Conservation (phyloP, 2,329 filamentous ascomycete species). For the Arthrobotrys musiformis region DNA sequence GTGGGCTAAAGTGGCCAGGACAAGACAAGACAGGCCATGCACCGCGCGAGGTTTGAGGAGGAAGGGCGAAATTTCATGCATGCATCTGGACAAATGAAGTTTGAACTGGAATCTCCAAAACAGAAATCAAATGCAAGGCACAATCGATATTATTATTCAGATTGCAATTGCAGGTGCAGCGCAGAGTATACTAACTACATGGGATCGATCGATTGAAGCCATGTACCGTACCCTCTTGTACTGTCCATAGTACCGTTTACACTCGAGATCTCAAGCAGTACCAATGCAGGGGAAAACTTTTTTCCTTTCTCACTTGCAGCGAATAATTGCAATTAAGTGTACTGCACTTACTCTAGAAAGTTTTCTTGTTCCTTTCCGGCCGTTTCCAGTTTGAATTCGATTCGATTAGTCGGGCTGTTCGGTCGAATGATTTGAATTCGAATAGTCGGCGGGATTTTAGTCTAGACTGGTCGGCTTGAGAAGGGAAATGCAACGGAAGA, state of each 20-base stretch:
- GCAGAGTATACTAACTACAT: too few relatives aligned
- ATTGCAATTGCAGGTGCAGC: neutral
- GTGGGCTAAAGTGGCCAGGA: neutral
- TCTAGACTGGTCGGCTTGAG: too few relatives aligned
- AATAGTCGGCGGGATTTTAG: neutral
- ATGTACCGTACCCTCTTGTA: too few relatives aligned
- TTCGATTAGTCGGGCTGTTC: neutral
- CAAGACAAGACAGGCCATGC: neutral
- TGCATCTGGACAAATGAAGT: too few relatives aligned
- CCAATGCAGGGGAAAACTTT: conserved; percentile 19
- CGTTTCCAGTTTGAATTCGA: neutral
- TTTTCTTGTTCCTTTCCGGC: neutral
- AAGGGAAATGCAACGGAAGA: too few relatives aligned
- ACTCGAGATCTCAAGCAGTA: neutral
- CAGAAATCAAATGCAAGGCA: conserved; percentile 27
- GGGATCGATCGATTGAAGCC: neutral
- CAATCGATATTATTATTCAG: conserved; percentile 8
- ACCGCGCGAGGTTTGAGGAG: neutral
- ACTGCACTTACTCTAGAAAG: too few relatives aligned
- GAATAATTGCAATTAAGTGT: too few relatives aligned
- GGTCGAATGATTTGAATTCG: neutral
- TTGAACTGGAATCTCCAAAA: conserved; percentile 46
- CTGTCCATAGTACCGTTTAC: too few relatives aligned
- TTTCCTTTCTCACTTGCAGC: too few relatives aligned
- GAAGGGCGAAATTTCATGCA: conserved; percentile 37